Evolutionary conservation across 1,284 basidiomycete species (phyloP), one percentile per base, ranked within the genome.

Genomic region (Xanthoconium separans): DNA sequence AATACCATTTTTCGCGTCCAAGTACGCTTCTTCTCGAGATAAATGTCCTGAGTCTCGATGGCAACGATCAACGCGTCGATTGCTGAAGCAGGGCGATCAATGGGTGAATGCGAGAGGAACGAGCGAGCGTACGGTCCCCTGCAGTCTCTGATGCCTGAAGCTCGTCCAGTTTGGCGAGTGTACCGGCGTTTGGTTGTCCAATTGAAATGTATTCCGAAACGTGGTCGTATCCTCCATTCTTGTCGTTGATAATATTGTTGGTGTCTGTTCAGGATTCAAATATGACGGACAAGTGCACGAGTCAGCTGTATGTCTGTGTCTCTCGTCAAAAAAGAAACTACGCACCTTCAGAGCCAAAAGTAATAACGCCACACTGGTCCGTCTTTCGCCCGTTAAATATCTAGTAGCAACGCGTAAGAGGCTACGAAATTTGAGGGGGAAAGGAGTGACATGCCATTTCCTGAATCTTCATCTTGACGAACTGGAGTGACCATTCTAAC

Each of bases 311-410:
- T 29, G 42, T 22, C 8, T 13, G 8, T 13, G 7, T 24, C 10
- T 2, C 6, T 12, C 12, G 24, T 18, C 6, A 24, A 12, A 5
- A 7, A 5, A 7, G 6, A 37, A 39, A 20, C 49, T 3, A 10
- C 66, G 68, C 62, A 89, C 92, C 80, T 69, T 91, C 85, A 8
- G 87, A 83, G 13, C 94, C 94, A 65, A 93, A 95, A 5, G 88
- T 73, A 44, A 96, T 81, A 33, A 98, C 82, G 18, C 90, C 91
- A 65, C 93, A 93, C 63, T 91, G 85, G 64, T 96, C 94, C 11
- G 95, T 96, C 75, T 97, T 97, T 42, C 94, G 78, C 6, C 87
- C 90, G 60, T 89, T 84, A 66, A 87, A 93, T 56, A 97, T 93
- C 93, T 95, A 60, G 18, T 49, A 27, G n/a, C 34, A 22, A 18